Evolutionary conservation across 192 early-diverging fungal species (phyloP).

Genomic region (Coemansia erecta): DNA sequence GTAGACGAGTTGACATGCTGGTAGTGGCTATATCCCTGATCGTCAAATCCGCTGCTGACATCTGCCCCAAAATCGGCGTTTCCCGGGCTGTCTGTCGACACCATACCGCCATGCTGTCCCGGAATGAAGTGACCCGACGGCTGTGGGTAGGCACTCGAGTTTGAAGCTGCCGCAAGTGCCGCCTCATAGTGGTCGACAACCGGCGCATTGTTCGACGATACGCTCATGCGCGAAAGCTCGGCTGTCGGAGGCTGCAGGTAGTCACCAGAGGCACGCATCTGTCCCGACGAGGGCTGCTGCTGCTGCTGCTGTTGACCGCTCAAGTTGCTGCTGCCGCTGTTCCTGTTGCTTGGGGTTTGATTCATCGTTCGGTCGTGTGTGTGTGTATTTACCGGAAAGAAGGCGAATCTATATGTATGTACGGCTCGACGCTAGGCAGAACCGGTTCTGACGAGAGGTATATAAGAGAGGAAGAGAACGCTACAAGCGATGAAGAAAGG

Average conservation of each 20-base stretch:
- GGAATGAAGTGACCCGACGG: slow-evolving; percentile 12
- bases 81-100: slow-evolving; percentile 10
- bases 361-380: neutral
- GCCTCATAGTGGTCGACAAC: neutral
- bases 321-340: slow-evolving; percentile 9
- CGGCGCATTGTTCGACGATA: slow-evolving; percentile 6
- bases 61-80: slow-evolving; percentile 39
- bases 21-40: slow-evolving; percentile 42
- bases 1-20: slow-evolving; percentile 18
- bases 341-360: slow-evolving; percentile 12
- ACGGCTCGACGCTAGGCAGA: no score
- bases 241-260: slow-evolving; percentile 18
- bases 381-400: neutral
- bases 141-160: slow-evolving; percentile 38
- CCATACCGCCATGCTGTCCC: neutral
- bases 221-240: slow-evolving; percentile 28
- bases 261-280: slow-evolving; percentile 3
- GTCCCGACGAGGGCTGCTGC: slow-evolving; percentile 1
- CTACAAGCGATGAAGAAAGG: slow-evolving; percentile 1
- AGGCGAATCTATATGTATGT: neutral
- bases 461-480: neutral
- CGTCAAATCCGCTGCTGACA: slow-evolving; percentile 45
- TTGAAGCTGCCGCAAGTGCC: neutral
- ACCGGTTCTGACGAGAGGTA: neutral
- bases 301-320: slow-evolving; percentile 20